These are phyloP conservation scores for Colletotrichum paranaense DNA, from an alignment of 2,329 filamentous ascomycete genomes.

Conservation along the genomic window DNA sequence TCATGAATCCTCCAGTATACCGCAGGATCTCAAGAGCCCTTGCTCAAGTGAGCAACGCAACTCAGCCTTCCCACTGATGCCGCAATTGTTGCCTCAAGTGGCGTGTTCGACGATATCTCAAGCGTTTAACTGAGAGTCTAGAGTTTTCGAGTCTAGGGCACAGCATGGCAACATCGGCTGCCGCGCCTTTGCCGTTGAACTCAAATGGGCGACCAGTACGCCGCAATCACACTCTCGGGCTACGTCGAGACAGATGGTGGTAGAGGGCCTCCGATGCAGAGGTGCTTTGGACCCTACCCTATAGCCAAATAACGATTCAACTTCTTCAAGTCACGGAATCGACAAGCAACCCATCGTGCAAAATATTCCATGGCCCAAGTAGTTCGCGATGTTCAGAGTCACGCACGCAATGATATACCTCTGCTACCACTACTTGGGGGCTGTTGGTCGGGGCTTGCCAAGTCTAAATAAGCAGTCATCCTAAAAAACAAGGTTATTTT, in stretches of 20 bases:
- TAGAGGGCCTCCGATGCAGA: neutral
- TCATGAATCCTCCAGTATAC: too few relatives aligned
- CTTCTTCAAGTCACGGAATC: neutral
- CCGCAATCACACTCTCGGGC: neutral
- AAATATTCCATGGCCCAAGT: too few relatives aligned
- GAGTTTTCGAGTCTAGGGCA: neutral
- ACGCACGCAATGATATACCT: neutral
- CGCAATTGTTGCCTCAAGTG: neutral
- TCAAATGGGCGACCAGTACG: neutral
- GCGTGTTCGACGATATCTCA: neutral
- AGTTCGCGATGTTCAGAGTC: neutral
- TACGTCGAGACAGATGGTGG: neutral
- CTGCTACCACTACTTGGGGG: neutral
- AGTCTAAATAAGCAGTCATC: slow-evolving; percentile 25
- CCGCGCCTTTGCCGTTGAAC: neutral
- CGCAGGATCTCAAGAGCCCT: neutral
- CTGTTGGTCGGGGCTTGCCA: neutral
- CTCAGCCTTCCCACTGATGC: neutral
- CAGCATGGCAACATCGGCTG: neutral
- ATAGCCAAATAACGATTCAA: neutral
- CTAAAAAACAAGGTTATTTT: slow-evolving; percentile 29
- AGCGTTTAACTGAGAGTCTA: neutral
- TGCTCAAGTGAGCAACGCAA: neutral
- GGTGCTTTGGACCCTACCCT: neutral
- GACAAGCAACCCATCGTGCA: too few relatives aligned